Percentiles rank a stretch among this genome's conserved stretches.
Evolutionary conservation across 495 filamentous ascomycete genomes (phyloP).

Genomic region (Penicillium turbatum): DNA sequence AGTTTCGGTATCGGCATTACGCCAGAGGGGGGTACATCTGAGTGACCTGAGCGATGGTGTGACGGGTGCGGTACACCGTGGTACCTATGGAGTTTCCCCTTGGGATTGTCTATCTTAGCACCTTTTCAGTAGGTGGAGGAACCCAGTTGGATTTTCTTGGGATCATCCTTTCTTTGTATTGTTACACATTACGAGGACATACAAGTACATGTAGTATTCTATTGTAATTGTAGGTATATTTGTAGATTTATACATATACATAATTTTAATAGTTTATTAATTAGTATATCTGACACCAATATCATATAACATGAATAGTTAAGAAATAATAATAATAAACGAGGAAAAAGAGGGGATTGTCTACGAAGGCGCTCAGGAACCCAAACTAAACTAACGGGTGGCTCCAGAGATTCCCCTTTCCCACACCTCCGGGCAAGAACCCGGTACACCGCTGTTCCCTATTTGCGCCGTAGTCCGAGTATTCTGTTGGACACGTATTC

Average conservation of each 20-base stretch:
- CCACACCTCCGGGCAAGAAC: conserved; percentile 4
- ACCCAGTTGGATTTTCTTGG: conserved; percentile 15
- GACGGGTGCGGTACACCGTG: background rate
- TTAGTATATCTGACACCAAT: too few relatives aligned
- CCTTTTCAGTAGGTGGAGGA: conserved; percentile 24
- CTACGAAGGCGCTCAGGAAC: conserved; percentile 3
- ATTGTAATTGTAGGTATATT: background rate
- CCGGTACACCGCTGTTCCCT: conserved; percentile 8
- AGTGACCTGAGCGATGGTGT: conserved; percentile 2
- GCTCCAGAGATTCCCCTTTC: conserved; percentile 7
- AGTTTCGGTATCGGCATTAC: conserved; percentile 18
- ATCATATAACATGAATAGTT: conserved; percentile 5
- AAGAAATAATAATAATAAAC: background rate
- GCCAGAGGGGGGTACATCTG: conserved; percentile 2
- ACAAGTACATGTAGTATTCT: background rate
- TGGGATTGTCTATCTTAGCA: conserved; percentile 23
- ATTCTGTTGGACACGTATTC: conserved; percentile 8
- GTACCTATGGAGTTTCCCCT: conserved; percentile 4
- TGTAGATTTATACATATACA: too few relatives aligned
- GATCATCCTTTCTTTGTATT: conserved; percentile 19
- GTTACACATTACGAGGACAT: background rate
- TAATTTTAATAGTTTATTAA: too few relatives aligned
- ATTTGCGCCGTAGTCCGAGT: conserved; percentile 3
- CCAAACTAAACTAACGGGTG: conserved; percentile 1
- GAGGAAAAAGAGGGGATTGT: conserved; percentile 12